These are phyloP conservation scores for Manihot esculenta DNA, from an alignment of 441 rosid species.

Conservation along the genomic window DNA sequence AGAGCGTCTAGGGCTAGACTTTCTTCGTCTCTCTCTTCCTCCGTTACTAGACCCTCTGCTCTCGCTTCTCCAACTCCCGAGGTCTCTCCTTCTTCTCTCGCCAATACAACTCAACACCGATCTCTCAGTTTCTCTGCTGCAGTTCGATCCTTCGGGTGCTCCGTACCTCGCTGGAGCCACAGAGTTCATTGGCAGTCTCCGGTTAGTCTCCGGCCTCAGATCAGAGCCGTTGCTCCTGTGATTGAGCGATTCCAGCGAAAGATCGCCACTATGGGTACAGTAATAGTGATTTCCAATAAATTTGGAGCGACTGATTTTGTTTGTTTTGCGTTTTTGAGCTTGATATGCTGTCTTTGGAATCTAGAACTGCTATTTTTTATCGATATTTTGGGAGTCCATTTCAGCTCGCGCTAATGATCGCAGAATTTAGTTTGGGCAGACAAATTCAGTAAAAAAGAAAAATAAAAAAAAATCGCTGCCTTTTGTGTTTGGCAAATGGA, in stretches of 20 bases:
- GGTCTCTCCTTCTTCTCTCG: slow-evolving; percentile 18
- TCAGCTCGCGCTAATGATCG: too few relatives aligned
- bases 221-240: slow-evolving; percentile 56
- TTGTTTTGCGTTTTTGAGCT: not conserved
- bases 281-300: slow-evolving; percentile 11
- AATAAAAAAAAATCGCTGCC: not conserved
- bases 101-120: slow-evolving; percentile 34
- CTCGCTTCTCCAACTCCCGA: slow-evolving; percentile 14
- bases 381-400: not conserved
- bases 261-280: slow-evolving; percentile 82
- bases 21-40: slow-evolving; percentile 32
- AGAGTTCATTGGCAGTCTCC: slow-evolving; percentile 67
- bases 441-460: not conserved
- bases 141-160: slow-evolving; percentile 48
- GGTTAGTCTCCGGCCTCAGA: slow-evolving; percentile 58
- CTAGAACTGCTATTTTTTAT: not conserved
- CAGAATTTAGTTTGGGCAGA: not conserved
- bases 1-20: slow-evolving; percentile 61
- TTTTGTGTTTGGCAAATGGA: not conserved
- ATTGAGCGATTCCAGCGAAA: slow-evolving; percentile 63
- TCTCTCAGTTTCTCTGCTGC: slow-evolving; percentile 56
- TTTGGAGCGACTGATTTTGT: slow-evolving; percentile 15
- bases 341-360: slow-evolving; percentile 1
- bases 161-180: slow-evolving; percentile 73
- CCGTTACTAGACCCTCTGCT: slow-evolving; percentile 16